A percentile compares a stretch with the other conserved stretches of the same genome.
Evolutionary conservation across 305 asterid species (phyloP).

Genomic region (Fraxinus platypoda): DNA sequence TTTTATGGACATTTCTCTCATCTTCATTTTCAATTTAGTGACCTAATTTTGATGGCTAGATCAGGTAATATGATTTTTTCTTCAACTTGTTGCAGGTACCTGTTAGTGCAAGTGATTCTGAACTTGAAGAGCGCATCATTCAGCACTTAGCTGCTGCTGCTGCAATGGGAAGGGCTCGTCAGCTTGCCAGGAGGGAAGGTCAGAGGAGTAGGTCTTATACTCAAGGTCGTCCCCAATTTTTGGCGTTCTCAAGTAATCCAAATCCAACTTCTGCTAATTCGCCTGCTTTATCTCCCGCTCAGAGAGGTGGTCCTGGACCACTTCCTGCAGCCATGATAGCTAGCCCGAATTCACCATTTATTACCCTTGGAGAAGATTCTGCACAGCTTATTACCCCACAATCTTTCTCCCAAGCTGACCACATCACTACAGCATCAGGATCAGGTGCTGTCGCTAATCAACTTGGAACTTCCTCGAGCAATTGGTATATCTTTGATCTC

Average conservation of each 20-base stretch:
- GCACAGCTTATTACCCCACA: conserved; percentile 40
- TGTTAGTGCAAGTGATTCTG: conserved; percentile 76
- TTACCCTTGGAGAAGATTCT: conserved; percentile 60
- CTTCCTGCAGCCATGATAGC: conserved; percentile 41
- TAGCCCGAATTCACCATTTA: conserved; percentile 47
- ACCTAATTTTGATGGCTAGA: background rate
- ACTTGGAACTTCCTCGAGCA: conserved; percentile 42
- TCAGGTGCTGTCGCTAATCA: conserved; percentile 46
- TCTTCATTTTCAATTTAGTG: background rate
- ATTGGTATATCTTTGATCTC: conserved; percentile 40
- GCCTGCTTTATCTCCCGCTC: conserved; percentile 35
- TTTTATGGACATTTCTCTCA: background rate
- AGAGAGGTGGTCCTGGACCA: conserved; percentile 39
- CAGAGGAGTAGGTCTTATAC: conserved; percentile 67
- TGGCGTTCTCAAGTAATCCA: conserved; percentile 80
- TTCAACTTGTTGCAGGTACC: conserved; percentile 60
- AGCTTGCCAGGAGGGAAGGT: conserved; percentile 78
- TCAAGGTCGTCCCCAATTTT: conserved; percentile 77
- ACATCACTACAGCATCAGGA: conserved; percentile 44
- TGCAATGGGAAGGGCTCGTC: conserved; percentile 94
- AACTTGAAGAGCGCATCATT: conserved; percentile 86
- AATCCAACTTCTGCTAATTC: conserved; percentile 45
- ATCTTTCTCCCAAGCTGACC: conserved; percentile 50
- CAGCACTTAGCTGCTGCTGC: conserved; percentile 99
- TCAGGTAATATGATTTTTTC: background rate